Evolutionary conservation across 805 yeast species (phyloP).

Genomic region (Komagataella populi): DNA sequence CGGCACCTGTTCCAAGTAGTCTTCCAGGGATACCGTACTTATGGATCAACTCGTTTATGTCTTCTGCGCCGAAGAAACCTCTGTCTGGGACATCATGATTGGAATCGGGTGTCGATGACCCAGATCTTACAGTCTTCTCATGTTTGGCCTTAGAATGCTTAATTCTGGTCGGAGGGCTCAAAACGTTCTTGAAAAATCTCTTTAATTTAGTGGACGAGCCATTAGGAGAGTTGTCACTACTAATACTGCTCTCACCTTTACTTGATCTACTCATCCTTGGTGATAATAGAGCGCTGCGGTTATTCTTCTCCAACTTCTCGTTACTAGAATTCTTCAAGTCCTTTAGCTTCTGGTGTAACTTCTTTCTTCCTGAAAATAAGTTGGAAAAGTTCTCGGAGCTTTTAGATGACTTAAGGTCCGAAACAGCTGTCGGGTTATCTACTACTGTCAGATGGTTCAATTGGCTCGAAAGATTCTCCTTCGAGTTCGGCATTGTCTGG

Average conservation of each 20-base stretch:
- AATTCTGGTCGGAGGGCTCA: constrained; percentile 3
- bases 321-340: background rate
- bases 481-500: background rate
- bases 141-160: background rate
- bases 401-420: background rate
- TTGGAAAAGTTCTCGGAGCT: background rate
- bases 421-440: background rate
- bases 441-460: background rate
- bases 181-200: constrained; percentile 26
- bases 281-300: constrained; percentile 1
- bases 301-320: background rate
- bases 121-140: background rate
- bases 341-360: background rate
- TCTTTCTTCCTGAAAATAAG: background rate
- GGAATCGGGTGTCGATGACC: background rate
- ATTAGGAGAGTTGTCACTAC: background rate
- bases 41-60: constrained; percentile 23
- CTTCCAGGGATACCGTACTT: constrained; percentile 69
- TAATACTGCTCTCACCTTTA: background rate
- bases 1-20: constrained; percentile 83
- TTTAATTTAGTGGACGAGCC: constrained; percentile 18
- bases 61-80: background rate
- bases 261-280: constrained; percentile 1
- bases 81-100: background rate
- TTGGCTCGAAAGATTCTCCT: background rate